A percentile compares a stretch with the other conserved stretches of the same genome.
phyloP scores from a whole-genome alignment of 441 rosid species.

The Capsella rubella region DNA sequence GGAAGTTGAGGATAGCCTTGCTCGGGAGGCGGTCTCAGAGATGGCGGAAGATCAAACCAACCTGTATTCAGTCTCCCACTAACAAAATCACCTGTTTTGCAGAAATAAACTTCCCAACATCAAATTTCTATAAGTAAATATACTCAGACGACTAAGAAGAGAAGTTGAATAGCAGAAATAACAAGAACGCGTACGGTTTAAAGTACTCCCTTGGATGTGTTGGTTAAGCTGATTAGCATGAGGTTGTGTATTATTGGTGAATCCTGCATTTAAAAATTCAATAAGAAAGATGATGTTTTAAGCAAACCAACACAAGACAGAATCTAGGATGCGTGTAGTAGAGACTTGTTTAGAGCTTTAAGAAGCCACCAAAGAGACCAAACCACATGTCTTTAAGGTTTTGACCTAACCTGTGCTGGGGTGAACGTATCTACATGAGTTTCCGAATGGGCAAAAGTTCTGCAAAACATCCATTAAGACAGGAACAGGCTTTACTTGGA shows the following conservation, averaged over 20 bases:
- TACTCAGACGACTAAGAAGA: not conserved
- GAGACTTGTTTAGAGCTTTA: not conserved
- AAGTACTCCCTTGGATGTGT: conserved; percentile 16
- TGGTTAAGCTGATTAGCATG: conserved; percentile 27
- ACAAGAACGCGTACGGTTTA: conserved; percentile 25
- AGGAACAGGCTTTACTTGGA: not conserved
- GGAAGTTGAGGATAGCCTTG: conserved; percentile 73
- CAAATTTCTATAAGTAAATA: not conserved
- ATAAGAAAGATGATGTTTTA: not conserved
- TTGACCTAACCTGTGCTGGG: conserved; percentile 47
- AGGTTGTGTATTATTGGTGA: conserved; percentile 16
- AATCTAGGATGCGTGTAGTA: not conserved
- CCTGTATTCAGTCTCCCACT: conserved; percentile 54
- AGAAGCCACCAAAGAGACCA: conserved; percentile 2
- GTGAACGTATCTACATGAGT: conserved; percentile 83
- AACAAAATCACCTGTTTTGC: conserved; percentile 50
- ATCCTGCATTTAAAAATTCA: conserved; percentile 34
- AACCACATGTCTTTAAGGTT: not conserved
- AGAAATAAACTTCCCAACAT: not conserved
- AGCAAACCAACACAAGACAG: conserved; percentile 10
- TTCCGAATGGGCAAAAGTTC: conserved; percentile 85
- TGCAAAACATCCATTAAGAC: conserved; percentile 38
- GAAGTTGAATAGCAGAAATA: not conserved
- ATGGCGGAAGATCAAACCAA: conserved; percentile 88
- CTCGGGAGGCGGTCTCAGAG: conserved; percentile 86